Evolutionary conservation across 2,329 filamentous ascomycete species (phyloP).

Genomic region (Colletotrichum sp.): DNA sequence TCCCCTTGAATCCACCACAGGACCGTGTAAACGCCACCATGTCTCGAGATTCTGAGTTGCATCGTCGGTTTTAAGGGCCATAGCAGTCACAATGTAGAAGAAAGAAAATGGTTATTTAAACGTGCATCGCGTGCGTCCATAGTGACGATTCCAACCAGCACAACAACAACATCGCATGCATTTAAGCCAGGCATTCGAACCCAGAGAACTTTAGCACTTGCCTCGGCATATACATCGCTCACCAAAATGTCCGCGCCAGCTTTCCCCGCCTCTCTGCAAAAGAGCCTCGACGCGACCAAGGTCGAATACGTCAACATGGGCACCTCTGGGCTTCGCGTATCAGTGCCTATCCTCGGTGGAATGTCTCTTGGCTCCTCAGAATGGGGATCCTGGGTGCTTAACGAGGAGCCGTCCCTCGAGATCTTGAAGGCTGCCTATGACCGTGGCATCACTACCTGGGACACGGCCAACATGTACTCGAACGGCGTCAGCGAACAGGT

Average conservation of each 20-base stretch:
- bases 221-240: too few relatives aligned
- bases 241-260: neutral
- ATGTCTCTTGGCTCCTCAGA: constrained; percentile 20
- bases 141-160: neutral
- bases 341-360: constrained; percentile 12
- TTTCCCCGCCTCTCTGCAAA: constrained; percentile 2
- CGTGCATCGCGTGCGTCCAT: neutral
- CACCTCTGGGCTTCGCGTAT: constrained; percentile 11
- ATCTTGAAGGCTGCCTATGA: constrained; percentile 20
- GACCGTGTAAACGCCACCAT: neutral
- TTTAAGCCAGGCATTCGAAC: neutral
- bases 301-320: constrained; percentile 45
- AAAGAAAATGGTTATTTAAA: neutral
- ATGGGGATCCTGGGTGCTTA: constrained; percentile 12
- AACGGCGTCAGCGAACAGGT: constrained; percentile 68
- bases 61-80: neutral
- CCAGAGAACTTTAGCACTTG: neutral
- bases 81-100: neutral
- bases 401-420: constrained; percentile 6
- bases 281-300: constrained; percentile 36
- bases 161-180: neutral
- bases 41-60: neutral
- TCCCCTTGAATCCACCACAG: neutral
- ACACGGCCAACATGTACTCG: constrained; percentile 61
- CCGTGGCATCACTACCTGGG: constrained; percentile 30